phyloP scores from a whole-genome alignment of 1,284 basidiomycete genomes.

The Cryptococcus sp. region DNA sequence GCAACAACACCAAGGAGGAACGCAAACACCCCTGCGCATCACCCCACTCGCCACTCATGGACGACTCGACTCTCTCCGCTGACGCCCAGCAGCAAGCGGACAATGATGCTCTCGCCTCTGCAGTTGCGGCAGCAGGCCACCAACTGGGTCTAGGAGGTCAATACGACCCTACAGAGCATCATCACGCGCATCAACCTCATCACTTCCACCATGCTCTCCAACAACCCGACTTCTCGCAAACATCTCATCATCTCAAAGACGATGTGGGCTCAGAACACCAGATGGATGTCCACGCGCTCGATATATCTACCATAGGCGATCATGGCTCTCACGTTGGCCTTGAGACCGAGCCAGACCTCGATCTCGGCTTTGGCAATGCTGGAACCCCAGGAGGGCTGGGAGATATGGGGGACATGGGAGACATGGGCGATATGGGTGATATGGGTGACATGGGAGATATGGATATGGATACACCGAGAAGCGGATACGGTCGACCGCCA shows the following conservation, averaged over 20 bases:
- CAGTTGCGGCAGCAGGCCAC: slow-evolving; percentile 40
- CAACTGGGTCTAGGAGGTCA: slow-evolving; percentile 30
- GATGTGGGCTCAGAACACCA: slow-evolving; percentile 2
- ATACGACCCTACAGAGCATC: slow-evolving; percentile 6
- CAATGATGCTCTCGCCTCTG: slow-evolving; percentile 39
- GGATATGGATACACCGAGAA: slow-evolving; percentile 6
- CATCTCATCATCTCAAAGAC: slow-evolving; percentile 15
- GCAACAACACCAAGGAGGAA: background rate
- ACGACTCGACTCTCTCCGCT: slow-evolving; percentile 24
- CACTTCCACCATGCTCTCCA: slow-evolving; percentile 43
- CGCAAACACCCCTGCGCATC: background rate
- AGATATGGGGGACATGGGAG: slow-evolving; percentile 15
- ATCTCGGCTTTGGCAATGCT: slow-evolving; percentile 20
- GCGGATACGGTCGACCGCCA: slow-evolving; percentile 37
- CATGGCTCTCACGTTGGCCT: slow-evolving; percentile 2
- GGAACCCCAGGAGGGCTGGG: slow-evolving; percentile 1
- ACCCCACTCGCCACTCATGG: slow-evolving; percentile 25
- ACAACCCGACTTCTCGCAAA: slow-evolving; percentile 43
- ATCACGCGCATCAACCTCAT: slow-evolving; percentile 19
- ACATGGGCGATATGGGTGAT: slow-evolving; percentile 17
- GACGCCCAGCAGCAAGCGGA: slow-evolving; percentile 37
- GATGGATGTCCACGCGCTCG: slow-evolving; percentile 29
- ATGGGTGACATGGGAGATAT: slow-evolving; percentile 21
- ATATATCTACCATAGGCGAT: slow-evolving; percentile 23
- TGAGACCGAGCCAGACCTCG: slow-evolving; percentile 31